These are phyloP conservation scores for Adansonia grandidieri DNA, from an alignment of 441 rosid species.

Conservation along the genomic window DNA sequence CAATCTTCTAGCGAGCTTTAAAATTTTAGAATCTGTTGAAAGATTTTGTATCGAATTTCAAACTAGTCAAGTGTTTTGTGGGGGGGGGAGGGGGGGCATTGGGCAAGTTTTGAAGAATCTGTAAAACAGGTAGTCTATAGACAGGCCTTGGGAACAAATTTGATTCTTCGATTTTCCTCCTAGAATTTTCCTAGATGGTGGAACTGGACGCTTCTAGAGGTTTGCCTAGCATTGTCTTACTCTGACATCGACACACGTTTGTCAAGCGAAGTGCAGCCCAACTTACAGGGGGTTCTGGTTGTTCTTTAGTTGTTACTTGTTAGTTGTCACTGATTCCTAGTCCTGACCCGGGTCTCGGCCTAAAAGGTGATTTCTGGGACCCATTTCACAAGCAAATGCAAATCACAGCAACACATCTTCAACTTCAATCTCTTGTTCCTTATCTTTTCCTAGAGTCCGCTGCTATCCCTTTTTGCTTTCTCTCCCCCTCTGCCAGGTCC, in stretches of 20 bases:
- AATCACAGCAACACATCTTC: constrained; percentile 3
- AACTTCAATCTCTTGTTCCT: constrained; percentile 24
- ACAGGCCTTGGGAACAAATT: neutral
- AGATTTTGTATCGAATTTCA: neutral
- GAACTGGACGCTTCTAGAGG: neutral
- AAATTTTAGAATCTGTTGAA: neutral
- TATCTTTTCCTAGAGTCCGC: constrained; percentile 22
- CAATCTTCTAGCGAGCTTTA: neutral
- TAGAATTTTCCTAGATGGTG: neutral
- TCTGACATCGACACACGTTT: neutral
- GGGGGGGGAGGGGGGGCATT: neutral
- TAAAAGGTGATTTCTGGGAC: neutral
- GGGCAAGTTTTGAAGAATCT: neutral
- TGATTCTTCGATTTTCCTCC: neutral
- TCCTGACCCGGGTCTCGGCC: neutral
- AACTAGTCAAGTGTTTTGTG: neutral
- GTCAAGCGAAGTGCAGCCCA: constrained; percentile 5
- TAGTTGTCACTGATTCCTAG: neutral
- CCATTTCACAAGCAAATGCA: neutral
- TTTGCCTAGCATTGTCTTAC: neutral
- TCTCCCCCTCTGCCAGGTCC: neutral
- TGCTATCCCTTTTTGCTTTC: neutral
- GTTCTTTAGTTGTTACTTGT: neutral
- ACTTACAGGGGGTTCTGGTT: neutral
- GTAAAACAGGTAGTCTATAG: neutral